These are phyloP conservation scores for Lasiosphaeria miniovina DNA, from an alignment of 495 filamentous ascomycete genomes.

Conservation along the genomic window DNA sequence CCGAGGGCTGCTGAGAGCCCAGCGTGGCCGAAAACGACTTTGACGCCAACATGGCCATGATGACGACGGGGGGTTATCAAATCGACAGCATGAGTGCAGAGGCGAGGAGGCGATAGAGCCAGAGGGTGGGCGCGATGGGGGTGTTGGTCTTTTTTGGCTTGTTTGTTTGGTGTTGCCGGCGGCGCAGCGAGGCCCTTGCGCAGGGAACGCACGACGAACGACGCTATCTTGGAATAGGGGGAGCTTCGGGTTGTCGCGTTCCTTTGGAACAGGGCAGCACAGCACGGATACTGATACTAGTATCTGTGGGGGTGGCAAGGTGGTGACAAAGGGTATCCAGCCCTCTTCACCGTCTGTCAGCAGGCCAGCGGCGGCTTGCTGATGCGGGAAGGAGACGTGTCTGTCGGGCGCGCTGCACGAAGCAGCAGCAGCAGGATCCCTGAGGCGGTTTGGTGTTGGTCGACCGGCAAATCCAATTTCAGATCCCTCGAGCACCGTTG, in stretches of 20 bases:
- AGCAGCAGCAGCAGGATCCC: constrained; percentile 1
- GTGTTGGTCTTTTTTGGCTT: not conserved
- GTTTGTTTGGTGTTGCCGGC: constrained; percentile 2
- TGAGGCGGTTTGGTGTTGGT: constrained; percentile 1
- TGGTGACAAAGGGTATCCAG: constrained; percentile 5
- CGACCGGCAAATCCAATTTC: constrained; percentile 15
- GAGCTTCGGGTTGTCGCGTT: too few relatives aligned
- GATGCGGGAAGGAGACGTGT: not conserved
- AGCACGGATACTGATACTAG: not conserved
- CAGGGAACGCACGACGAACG: constrained; percentile 3
- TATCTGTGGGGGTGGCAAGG: constrained; percentile 3
- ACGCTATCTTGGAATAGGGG: not conserved
- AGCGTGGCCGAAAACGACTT: constrained; percentile 72
- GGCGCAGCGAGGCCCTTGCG: constrained; percentile 6
- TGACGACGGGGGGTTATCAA: constrained; percentile 17
- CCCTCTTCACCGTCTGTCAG: constrained; percentile 11
- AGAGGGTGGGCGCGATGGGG: constrained; percentile 15
- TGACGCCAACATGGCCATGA: constrained; percentile 84
- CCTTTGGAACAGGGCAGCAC: not conserved
- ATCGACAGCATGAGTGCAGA: constrained; percentile 24
- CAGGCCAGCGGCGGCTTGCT: constrained; percentile 1
- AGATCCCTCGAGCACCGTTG: not conserved
- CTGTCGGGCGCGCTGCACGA: constrained; percentile 14
- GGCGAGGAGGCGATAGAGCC: constrained; percentile 10
- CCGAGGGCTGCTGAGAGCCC: constrained; percentile 51